Evolutionary conservation across 78 protist genomes (phyloP), one percentile per base, ranked within the genome.

Genomic region (Abeoforma whisleri): DNA sequence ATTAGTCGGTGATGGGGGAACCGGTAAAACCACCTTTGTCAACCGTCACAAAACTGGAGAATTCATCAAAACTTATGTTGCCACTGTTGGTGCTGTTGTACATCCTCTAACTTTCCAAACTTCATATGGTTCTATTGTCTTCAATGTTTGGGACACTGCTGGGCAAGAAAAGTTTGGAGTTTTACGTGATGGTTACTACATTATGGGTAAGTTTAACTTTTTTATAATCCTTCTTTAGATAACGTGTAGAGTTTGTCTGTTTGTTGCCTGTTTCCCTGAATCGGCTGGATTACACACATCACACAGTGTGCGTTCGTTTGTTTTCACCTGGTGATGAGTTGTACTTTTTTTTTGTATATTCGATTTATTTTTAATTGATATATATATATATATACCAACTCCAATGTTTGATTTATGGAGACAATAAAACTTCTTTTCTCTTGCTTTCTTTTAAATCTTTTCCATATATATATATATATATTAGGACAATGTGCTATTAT

Each of bases 81-180:
- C 96, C 84, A 94, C 96, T 30, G 89, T 94, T 71, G 96, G 96
- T 77, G 96, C 90, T 0, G 89, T 95, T 39, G 99, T 98, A 30
- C 96, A 93, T 73, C 94, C 98, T 39, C 91, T 98, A 36, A 12
- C 0, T 31, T 97, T 97, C 93, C 87, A 91, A 92, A 98, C 99
- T 40, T 97, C 89, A 90, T 89, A 76, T 62, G 99, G 99, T 62
- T 81, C 75, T 38, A 86, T 98, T 79, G 0, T 33, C 36, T 96
- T 97, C 95, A 94, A 97, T 91, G 93, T 92, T 57, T 98, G 99
- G 99, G 99, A 98, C 87, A 98, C 99, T 1, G 99, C 99, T 22
- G 99, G 99, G n/a, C 99, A 97, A 92, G 99, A 98, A 92, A 94
- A 95, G 91, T 98, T 96, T 82, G 99, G 99, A 16, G 99, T 99